A percentile compares a stretch with the other conserved stretches of the same genome.
These are phyloP conservation scores for Phytophthora litchii DNA, from an alignment of 352 stramenopile species.

Conservation along the genomic window DNA sequence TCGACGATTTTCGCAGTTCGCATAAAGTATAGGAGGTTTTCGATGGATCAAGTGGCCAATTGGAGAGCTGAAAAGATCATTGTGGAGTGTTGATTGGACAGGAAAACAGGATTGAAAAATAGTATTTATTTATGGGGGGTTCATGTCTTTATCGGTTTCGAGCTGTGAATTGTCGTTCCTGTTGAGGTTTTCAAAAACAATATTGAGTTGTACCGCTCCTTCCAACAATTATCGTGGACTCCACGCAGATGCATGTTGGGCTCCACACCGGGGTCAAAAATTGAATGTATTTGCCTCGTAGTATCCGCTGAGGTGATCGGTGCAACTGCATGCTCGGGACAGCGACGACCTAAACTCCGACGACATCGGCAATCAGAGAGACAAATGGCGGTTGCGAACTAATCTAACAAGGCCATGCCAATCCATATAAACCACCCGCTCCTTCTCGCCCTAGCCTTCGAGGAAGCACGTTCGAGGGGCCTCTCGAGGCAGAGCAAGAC, in stretches of 20 bases:
- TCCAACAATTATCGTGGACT: too few relatives aligned
- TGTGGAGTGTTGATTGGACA: neutral
- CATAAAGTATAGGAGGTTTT: conserved; percentile 12
- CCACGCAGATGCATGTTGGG: neutral
- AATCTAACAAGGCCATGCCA: conserved; percentile 15
- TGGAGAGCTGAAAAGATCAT: too few relatives aligned
- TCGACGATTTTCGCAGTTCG: conserved; percentile 15
- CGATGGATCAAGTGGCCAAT: conserved; percentile 1
- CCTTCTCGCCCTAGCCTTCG: conserved; percentile 15
- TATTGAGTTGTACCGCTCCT: too few relatives aligned
- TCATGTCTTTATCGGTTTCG: conserved; percentile 3
- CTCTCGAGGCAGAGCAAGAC: conserved; percentile 20
- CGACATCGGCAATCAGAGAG: neutral
- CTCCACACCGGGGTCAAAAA: conserved; percentile 8
- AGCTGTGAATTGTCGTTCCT: too few relatives aligned
- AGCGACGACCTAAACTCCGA: neutral
- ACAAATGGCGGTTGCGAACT: conserved; percentile 6
- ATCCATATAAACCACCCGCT: conserved; percentile 17
- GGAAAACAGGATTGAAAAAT: conserved; percentile 1
- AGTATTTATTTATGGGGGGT: neutral
- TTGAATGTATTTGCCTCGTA: conserved; percentile 24
- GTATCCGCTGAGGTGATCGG: conserved; percentile 1
- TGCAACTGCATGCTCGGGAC: neutral
- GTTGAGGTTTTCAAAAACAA: too few relatives aligned
- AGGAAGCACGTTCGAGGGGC: conserved; percentile 21